Conservation (phyloP, 2,329 filamentous ascomycete species). For the Diaporthe ampelina region DNA sequence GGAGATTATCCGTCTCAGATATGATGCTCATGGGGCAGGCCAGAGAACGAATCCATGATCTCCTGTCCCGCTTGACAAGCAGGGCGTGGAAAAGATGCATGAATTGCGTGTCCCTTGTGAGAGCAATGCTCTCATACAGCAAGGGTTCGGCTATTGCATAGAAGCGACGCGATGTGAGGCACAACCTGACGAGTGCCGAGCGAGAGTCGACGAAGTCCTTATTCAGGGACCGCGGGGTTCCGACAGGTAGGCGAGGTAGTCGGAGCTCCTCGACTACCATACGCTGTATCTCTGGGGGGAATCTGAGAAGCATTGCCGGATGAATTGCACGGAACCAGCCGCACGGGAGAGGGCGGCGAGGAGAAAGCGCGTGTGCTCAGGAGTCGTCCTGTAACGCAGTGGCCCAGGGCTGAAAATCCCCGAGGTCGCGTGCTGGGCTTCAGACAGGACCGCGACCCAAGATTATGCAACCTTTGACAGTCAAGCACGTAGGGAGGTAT, state of each 20-base stretch:
- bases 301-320: not conserved
- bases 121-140: slow-evolving; percentile 4
- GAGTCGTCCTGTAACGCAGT: not conserved
- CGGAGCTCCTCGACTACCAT: slow-evolving; percentile 3
- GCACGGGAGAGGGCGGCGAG: not conserved
- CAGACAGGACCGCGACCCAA: not conserved
- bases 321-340: no score
- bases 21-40: slow-evolving; percentile 9
- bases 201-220: not conserved
- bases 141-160: not conserved
- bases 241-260: not conserved
- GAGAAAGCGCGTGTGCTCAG: not conserved
- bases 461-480: not conserved
- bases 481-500: not conserved
- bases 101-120: slow-evolving; percentile 4
- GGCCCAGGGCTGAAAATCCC: no score
- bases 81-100: not conserved
- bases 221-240: not conserved
- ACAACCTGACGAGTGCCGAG: not conserved
- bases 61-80: not conserved
- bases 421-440: not conserved
- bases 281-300: slow-evolving; percentile 1
- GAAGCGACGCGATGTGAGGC: slow-evolving; percentile 10
- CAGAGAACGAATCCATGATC: slow-evolving; percentile 7
- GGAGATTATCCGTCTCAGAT: not conserved